These are phyloP conservation scores for Effrenium voratum DNA, from an alignment of 73 alveolate genomes.

Conservation along the genomic window DNA sequence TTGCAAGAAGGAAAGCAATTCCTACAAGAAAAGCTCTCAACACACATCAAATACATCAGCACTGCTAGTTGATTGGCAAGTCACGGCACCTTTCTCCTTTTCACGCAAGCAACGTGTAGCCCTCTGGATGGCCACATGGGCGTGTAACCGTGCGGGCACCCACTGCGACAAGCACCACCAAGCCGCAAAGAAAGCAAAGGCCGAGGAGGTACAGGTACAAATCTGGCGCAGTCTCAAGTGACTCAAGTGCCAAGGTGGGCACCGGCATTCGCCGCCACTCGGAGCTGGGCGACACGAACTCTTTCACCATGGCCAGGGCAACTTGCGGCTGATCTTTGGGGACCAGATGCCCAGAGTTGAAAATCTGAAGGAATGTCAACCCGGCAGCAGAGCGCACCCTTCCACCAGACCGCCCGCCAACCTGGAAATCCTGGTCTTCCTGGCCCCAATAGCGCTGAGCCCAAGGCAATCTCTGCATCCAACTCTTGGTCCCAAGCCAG, in stretches of 20 bases:
- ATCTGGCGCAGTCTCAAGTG: no score
- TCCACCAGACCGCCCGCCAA: not conserved
- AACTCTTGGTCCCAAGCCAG: constrained; percentile 70
- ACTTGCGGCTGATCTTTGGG: constrained; percentile 81
- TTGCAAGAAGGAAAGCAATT: not conserved
- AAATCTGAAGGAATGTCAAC: constrained; percentile 43
- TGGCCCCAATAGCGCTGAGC: not conserved
- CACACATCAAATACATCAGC: not conserved
- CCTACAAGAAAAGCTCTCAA: not conserved
- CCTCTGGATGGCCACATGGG: not conserved
- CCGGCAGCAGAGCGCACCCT: constrained; percentile 31
- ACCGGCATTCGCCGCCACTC: constrained; percentile 15
- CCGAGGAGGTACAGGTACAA: no score
- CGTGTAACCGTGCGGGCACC: no score
- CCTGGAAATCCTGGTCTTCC: not conserved
- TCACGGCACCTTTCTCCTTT: not conserved
- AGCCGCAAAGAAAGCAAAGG: no score
- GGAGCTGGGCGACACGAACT: constrained; percentile 20
- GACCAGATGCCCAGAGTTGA: constrained; percentile 76
- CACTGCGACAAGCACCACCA: no score
- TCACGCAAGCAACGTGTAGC: not conserved
- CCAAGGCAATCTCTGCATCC: constrained; percentile 57
- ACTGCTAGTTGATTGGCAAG: not conserved
- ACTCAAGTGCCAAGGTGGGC: no score
- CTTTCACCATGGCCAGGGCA: constrained; percentile 53